A percentile compares a stretch with the other conserved stretches of the same genome.
Conservation (phyloP, 805 yeast genomes). For the Myxozyma melibiosi region DNA sequence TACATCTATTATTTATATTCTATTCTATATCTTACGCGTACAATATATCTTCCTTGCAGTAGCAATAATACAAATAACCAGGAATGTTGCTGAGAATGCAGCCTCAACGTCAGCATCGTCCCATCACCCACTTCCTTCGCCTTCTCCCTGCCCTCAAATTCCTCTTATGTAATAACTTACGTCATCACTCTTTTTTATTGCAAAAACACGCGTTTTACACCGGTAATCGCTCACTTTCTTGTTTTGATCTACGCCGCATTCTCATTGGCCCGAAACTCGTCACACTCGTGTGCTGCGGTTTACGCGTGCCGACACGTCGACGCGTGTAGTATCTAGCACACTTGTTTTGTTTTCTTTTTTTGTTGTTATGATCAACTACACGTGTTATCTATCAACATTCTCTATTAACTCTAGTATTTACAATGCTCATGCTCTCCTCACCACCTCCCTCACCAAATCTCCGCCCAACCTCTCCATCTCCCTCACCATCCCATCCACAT, state of each 20-base stretch:
- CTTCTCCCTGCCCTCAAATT: too few species aligned
- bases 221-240: neutral
- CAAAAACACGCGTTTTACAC: neutral
- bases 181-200: conserved; percentile 26
- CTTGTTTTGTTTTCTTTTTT: too few species aligned
- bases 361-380: too few species aligned
- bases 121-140: too few species aligned
- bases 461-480: conserved; percentile 59
- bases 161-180: conserved; percentile 18
- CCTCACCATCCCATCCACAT: conserved; percentile 52
- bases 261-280: conserved; percentile 4
- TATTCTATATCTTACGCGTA: neutral
- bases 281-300: neutral
- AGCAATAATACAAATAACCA: too few species aligned
- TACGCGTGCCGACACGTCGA: conserved; percentile 2
- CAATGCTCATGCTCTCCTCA: too few species aligned
- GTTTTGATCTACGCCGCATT: conserved; percentile 4
- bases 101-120: too few species aligned
- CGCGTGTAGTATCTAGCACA: conserved; percentile 1
- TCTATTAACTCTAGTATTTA: too few species aligned
- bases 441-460: conserved; percentile 40
- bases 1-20: neutral
- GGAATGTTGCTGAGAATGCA: too few species aligned
- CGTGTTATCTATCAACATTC: too few species aligned
- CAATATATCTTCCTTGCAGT: neutral